These are phyloP conservation scores for Magnusiomyces tetraspermus DNA, from an alignment of 1,139 yeast genomes.

Conservation along the genomic window DNA sequence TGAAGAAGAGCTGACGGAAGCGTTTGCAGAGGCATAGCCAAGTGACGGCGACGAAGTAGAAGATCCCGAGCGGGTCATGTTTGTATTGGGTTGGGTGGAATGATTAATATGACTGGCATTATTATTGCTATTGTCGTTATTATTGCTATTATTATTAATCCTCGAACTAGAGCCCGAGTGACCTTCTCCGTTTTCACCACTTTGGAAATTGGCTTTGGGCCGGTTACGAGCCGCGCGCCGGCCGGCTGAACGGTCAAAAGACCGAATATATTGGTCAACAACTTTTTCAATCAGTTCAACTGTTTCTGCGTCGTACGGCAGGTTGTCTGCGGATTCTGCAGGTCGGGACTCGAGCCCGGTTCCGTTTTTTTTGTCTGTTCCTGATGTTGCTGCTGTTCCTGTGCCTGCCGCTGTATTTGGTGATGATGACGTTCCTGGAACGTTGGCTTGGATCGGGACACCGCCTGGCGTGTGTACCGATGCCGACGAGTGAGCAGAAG, in stretches of 20 bases:
- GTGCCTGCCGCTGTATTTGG: no score
- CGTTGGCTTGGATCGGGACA: no score
- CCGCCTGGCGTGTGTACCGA: neutral
- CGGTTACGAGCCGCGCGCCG: neutral
- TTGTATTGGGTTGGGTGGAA: neutral
- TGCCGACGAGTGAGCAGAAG: neutral
- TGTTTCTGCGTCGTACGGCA: slow-evolving; percentile 11
- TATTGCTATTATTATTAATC: no score
- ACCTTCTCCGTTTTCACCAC: no score
- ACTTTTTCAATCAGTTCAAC: slow-evolving; percentile 10
- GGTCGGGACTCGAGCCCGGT: neutral
- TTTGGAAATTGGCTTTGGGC: no score
- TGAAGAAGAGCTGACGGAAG: no score
- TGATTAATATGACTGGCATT: neutral
- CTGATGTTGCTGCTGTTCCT: no score
- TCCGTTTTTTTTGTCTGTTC: no score
- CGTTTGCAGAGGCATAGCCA: no score
- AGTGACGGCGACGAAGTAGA: no score
- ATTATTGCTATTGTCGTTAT: neutral
- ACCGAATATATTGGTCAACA: slow-evolving; percentile 9
- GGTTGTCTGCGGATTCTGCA: slow-evolving; percentile 3
- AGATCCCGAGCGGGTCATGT: no score
- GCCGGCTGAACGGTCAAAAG: slow-evolving; percentile 5
- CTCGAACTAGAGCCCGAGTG: no score
- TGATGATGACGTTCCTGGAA: neutral